Base-by-base conservation (phyloP, 2,329 filamentous ascomycete genomes). In the Neobulgaria alba region DNA sequence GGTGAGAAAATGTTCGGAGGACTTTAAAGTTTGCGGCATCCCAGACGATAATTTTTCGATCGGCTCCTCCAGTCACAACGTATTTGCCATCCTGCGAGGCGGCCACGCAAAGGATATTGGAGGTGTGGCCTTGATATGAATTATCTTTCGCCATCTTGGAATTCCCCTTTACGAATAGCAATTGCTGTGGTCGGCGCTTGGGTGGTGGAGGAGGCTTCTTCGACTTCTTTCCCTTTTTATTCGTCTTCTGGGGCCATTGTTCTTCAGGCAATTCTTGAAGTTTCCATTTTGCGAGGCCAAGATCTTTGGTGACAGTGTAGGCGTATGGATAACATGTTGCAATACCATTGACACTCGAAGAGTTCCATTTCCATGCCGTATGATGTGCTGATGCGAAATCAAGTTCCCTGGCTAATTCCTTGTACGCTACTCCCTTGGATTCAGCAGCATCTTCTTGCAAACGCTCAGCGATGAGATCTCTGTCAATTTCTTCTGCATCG, bases 391-490 rank as follows among this genome's bases (percentile, higher is more conserved):
- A 67, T 12, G 7, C 23, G 59, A 93, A 83, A 47, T 81, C 77
- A 49, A 95, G 71, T 51, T 85, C 75, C 16, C 74, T 68, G 26
- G 85, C 84, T 52, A 98, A 75, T 60, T 78, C 77, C 38, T 87
- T 77, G 66, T 95, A 96, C 36, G 95, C 74, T 54, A 83, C 82
- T 43, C 92, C 92, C 66, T 95, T 95, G 41, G 78, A 77, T 65
- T 95, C 92, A 38, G 92, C 81, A 32, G 92, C 85, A 60, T 96
- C 92, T 64, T 95, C 87, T 63, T 90, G 80, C 54, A 98, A 68
- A 53, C 89, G 72, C 62, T 94, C 85, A 31, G 90, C 88, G 55
- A 98, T 89, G 54, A 95, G 67, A 59, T 98, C 92, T 44, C 83
- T 75, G 65, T 96, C 92, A 43, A 98, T 85, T 39, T 96, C 86